These are phyloP conservation scores for Pouteria campechiana DNA, from an alignment of 179 eudicot species.

Conservation along the genomic window DNA sequence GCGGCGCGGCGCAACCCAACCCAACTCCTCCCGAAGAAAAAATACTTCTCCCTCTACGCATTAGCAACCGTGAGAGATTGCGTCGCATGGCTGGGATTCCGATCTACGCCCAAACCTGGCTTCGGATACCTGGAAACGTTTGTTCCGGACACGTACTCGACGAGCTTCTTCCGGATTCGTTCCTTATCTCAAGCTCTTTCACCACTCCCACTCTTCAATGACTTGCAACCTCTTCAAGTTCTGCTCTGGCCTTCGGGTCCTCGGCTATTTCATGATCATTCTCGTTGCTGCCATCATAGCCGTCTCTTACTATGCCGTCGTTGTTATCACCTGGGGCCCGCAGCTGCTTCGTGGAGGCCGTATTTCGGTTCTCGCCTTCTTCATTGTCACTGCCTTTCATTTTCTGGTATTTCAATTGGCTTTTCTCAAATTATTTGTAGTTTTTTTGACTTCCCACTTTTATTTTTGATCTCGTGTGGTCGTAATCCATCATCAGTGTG, in stretches of 20 bases:
- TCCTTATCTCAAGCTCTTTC: conserved; percentile 14
- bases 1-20: too few species aligned
- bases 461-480: too few species aligned
- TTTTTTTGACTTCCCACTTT: too few species aligned
- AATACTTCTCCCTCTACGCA: too few species aligned
- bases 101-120: too few species aligned
- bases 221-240: conserved; percentile 62
- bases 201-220: conserved; percentile 14
- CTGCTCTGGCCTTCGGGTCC: conserved; percentile 54
- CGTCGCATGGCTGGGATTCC: too few species aligned
- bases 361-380: conserved; percentile 21
- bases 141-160: conserved; percentile 29
- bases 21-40: too few species aligned
- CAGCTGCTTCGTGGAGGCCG: conserved; percentile 40
- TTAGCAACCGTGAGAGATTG: too few species aligned
- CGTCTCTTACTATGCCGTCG: conserved; percentile 60
- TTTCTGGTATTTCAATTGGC: conserved; percentile 44
- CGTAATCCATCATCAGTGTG: too few species aligned
- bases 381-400: conserved; percentile 47
- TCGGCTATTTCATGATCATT: conserved; percentile 69
- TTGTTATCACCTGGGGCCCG: conserved; percentile 68
- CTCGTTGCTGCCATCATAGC: conserved; percentile 49
- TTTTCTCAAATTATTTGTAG: too few species aligned
- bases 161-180: conserved; percentile 10
- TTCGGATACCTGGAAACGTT: conserved; percentile 29